Base-by-base conservation (phyloP, 495 filamentous ascomycete species). In the Penicillium coprophilum region DNA sequence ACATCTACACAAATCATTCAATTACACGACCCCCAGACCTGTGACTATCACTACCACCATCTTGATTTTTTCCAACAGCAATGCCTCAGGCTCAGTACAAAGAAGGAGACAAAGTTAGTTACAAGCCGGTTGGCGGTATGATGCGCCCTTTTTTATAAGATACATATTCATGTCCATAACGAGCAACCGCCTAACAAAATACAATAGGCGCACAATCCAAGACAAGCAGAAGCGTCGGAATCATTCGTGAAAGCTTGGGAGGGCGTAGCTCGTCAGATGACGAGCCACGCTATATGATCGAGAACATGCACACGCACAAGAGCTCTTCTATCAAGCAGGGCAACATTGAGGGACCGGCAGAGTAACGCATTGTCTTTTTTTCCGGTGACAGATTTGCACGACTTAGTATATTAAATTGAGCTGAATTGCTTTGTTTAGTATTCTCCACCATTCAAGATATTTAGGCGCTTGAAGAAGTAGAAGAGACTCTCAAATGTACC, bases 81-180 rank as follows among this genome's bases (percentile, higher is more conserved):
- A 73, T 73, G 71, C 65, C 67, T 27, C 24, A 27, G 24, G 24
- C 24, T 27, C 24, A 27, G 24, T 72, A 56, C 54, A 48, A 47
- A 5, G 38, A 66, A 48, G 69, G 69, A 52, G 57, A 73, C 15
- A 46, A 49, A 40, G 67, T 73, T 34, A 66, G 55, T 40, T 73
- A 73, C 59, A 72, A 67, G 58, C 69, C 71, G 36, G 71, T 73
- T 8, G 67, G 69, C 17, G 71, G 71, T 73, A 64, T 55, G 62
- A 50, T 41, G 34, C 32, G 23, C 13, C 24, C 21, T 21, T 38
- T 9, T 36, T 2, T n/a, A n/a, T 7, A 53, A 19, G 9, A 30
- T 21, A 34, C 15, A 11, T 20, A 20, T 4, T 9, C 10, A 15
- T 34, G 15, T 53, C 6, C 39, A 24, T n/a, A 12, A n/a, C 27